Conservation (phyloP, 2,329 filamentous ascomycete species). For the Cytospora schulzeri region DNA sequence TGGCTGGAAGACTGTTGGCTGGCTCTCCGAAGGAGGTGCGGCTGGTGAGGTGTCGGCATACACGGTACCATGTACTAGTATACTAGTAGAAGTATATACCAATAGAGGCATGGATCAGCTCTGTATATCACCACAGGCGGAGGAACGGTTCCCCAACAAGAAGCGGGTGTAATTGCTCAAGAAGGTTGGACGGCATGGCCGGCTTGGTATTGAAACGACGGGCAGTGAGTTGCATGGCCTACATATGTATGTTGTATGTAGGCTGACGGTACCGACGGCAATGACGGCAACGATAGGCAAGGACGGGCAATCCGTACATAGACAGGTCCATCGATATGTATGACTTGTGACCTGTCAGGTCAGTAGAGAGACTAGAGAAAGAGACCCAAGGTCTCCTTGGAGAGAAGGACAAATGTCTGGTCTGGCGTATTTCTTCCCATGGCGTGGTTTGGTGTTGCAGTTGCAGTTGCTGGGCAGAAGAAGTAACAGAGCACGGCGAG, state of each 20-base stretch:
- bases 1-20: neutral
- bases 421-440: neutral
- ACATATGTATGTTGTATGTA: too few species aligned
- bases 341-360: neutral
- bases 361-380: neutral
- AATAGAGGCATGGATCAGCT: constrained; percentile 2
- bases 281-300: neutral
- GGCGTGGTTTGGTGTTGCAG: neutral
- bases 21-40: neutral
- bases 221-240: neutral
- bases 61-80: constrained; percentile 1
- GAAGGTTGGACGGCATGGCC: neutral
- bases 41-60: neutral
- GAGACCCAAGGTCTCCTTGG: neutral
- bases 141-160: neutral
- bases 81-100: neutral
- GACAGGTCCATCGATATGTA: neutral
- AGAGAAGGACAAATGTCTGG: neutral
- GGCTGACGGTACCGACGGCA: too few species aligned
- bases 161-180: neutral
- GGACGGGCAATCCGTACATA: neutral
- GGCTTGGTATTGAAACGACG: neutral
- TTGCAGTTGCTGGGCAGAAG: neutral
- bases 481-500: neutral
- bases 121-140: neutral